A percentile compares a stretch with the other conserved stretches of the same genome.
These are phyloP conservation scores for Zygoascus biomembranicola DNA, from an alignment of 805 yeast genomes.

Conservation along the genomic window DNA sequence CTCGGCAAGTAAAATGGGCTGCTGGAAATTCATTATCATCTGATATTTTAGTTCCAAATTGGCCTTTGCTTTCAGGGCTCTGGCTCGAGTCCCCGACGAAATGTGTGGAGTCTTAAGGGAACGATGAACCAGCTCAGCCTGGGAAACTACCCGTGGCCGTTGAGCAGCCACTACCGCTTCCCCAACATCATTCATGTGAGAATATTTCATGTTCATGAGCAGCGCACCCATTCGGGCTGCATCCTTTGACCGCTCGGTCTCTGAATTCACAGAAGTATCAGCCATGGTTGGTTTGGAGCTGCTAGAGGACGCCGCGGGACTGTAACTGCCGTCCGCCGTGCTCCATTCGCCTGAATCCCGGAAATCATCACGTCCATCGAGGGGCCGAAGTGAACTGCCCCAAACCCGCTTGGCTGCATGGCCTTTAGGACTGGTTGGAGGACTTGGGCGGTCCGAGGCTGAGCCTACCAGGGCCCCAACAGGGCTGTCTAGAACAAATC, in stretches of 20 bases:
- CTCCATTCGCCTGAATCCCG: background rate
- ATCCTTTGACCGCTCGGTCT: conserved; percentile 8
- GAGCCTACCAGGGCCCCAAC: background rate
- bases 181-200: conserved; percentile 5
- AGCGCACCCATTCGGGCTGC: conserved; percentile 15
- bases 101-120: background rate
- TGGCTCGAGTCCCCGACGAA: conserved; percentile 13
- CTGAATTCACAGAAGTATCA: background rate
- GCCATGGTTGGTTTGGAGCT: background rate
- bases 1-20: background rate
- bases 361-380: too few relatives aligned
- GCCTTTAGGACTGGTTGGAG: too few relatives aligned
- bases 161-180: background rate
- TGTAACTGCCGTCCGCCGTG: background rate
- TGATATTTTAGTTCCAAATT: conserved; percentile 25
- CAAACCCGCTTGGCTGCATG: too few relatives aligned
- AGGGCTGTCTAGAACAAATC: background rate
- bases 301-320: background rate
- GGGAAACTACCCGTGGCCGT: background rate
- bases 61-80: conserved; percentile 23
- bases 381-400: too few relatives aligned
- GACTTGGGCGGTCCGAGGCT: too few relatives aligned
- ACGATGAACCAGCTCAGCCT: background rate
- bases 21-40: conserved; percentile 16
- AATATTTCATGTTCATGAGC: conserved; percentile 14